Percentiles rank a stretch among this genome's conserved stretches.
Conservation (phyloP, 1,284 basidiomycete species). For the Puccinia hordei region DNA sequence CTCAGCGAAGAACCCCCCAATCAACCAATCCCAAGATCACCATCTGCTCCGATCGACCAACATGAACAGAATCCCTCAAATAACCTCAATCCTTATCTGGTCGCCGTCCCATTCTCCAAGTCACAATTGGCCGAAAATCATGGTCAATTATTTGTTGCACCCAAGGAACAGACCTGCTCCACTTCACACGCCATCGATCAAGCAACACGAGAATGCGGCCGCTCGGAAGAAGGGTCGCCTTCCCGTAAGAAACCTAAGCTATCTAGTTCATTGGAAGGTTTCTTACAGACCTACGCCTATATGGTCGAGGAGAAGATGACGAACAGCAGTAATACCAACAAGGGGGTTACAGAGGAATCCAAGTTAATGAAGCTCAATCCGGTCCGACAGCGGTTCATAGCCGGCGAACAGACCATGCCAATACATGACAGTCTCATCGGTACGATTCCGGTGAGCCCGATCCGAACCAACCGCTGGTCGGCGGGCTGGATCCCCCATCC, state of each 20-base stretch:
- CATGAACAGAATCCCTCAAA: background rate
- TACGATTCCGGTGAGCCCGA: slow-evolving; percentile 13
- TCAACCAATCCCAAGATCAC: background rate
- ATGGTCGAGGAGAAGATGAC: slow-evolving; percentile 16
- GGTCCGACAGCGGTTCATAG: background rate
- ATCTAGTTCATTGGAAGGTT: slow-evolving; percentile 3
- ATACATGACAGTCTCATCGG: background rate
- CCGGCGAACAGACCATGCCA: background rate
- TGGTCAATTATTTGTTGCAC: background rate
- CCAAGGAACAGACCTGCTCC: background rate
- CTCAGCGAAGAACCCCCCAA: background rate
- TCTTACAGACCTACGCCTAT: slow-evolving; percentile 20
- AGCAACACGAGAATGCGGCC: background rate
- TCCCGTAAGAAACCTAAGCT: background rate
- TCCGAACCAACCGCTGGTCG: slow-evolving; percentile 31
- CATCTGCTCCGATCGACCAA: background rate
- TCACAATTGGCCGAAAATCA: slow-evolving; percentile 32
- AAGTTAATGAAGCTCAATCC: background rate
- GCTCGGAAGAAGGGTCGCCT: background rate
- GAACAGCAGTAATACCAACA: background rate
- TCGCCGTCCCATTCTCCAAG: slow-evolving; percentile 12
- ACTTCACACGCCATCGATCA: background rate
- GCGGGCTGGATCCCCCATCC: slow-evolving; percentile 47
- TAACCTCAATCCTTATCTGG: slow-evolving; percentile 4
- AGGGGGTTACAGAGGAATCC: background rate